These are phyloP conservation scores for Diaporthe humulicola DNA, from an alignment of 2,329 filamentous ascomycete genomes.

Conservation along the genomic window DNA sequence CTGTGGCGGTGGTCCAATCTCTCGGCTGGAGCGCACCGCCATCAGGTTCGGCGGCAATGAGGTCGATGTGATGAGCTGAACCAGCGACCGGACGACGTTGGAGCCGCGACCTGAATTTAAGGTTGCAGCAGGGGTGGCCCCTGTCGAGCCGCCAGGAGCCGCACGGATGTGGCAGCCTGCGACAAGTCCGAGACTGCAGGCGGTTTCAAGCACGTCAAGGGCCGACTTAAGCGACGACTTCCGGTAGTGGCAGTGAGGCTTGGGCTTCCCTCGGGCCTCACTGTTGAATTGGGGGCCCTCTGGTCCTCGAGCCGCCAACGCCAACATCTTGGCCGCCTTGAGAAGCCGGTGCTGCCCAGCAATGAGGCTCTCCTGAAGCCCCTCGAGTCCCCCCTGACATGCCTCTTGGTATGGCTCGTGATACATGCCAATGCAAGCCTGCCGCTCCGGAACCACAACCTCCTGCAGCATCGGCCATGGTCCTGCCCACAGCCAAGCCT, in stretches of 20 bases:
- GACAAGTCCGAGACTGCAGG: conserved; percentile 39
- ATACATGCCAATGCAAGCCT: conserved; percentile 27
- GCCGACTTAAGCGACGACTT: conserved; percentile 14
- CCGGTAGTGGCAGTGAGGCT: conserved; percentile 9
- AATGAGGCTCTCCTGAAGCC: conserved; percentile 8
- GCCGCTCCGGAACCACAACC: neutral
- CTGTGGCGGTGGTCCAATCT: conserved; percentile 15
- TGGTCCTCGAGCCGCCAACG: neutral
- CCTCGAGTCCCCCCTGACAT: neutral
- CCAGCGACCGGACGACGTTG: conserved; percentile 44
- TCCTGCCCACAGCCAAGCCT: conserved; percentile 17
- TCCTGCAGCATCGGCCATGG: conserved; percentile 11
- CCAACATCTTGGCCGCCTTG: neutral
- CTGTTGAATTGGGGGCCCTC: neutral
- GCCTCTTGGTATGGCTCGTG: conserved; percentile 19
- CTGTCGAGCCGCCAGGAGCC: conserved; percentile 27
- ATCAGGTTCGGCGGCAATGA: neutral
- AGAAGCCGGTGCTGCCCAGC: neutral
- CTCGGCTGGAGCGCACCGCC: neutral
- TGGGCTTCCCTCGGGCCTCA: neutral
- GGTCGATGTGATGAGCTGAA: conserved; percentile 37
- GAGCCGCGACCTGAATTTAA: conserved; percentile 48
- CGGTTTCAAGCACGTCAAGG: conserved; percentile 37
- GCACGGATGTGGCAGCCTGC: conserved; percentile 38
- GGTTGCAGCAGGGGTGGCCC: conserved; percentile 43